These are phyloP conservation scores for Neurospora sp. DNA, from an alignment of 495 filamentous ascomycete genomes.

Conservation along the genomic window DNA sequence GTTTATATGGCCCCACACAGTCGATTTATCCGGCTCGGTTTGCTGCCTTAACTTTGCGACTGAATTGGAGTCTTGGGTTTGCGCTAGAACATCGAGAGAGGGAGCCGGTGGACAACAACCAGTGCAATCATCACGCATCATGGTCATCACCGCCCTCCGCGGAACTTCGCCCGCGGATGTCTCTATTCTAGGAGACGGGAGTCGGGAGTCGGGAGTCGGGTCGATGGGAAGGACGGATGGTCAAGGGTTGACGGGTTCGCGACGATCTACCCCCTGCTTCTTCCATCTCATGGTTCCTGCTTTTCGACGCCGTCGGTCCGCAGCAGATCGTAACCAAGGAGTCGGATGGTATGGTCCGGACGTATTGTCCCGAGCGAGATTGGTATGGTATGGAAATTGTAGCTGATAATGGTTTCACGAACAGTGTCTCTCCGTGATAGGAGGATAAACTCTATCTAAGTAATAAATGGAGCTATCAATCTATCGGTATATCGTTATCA, in stretches of 20 bases:
- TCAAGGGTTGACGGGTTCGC: neutral
- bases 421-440: neutral
- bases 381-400: neutral
- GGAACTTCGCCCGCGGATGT: neutral
- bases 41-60: neutral
- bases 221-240: neutral
- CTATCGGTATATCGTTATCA: neutral
- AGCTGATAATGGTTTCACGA: neutral
- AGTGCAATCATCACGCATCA: neutral
- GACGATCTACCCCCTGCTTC: neutral
- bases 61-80: neutral
- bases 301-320: neutral
- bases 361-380: neutral
- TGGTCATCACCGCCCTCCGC: neutral
- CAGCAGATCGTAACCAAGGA: neutral
- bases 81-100: neutral
- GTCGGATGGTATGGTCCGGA: neutral
- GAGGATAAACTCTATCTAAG: neutral
- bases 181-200: neutral
- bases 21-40: neutral
- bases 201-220: neutral
- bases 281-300: neutral
- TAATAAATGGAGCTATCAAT: neutral
- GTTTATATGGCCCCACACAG: too few relatives aligned
- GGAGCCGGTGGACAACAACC: neutral